Evolutionary conservation across 164 flowering plant species (phyloP), one percentile per base, ranked within the genome.

Genomic region (Macadamia tetraphylla): DNA sequence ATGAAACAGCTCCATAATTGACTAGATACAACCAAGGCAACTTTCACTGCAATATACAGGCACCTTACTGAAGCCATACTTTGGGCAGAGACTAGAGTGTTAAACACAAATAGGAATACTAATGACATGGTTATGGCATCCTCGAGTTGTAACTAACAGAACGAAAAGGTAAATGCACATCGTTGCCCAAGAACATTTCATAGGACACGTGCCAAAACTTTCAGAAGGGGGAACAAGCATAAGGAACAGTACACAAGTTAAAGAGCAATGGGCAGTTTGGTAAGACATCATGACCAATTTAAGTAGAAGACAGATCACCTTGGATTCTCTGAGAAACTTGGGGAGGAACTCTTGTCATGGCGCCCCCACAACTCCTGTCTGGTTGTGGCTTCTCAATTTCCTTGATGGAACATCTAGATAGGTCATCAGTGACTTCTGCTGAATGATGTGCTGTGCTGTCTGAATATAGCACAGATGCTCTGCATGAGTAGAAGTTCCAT

Each of bases 401-500:
- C 74, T 87, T 86, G 51, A 89, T 84, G 79, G 69, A 74, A 72
- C 96, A 93, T 69, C 83, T 89, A 31, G 96, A 81, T 18, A 91
- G 85, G 67, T 86, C 86, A 30, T 84, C 84, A 6, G 84, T 58
- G 15, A 88, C 83, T 30, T 78, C 88, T 14, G 81, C 78, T 29
- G 90, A 62, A 72, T 68, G 81, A 15, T 81, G 88, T 51, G 69
- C 72, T 9, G 87, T 42, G 46, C 83, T 82, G 72, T 87, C 88
- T 2, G 97, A 84, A 69, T 90, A 90, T 40, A 88, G 63, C 9
- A 94, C 96, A 79, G 91, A 86, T 31, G 86, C 67, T 79, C 98
- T 94, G 88, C 68, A 77, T 44, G 18, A 57, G 75, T 12, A 66
- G 62, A 59, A 64, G 18, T 57, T 44, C 55, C 1, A 43, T 60